These are phyloP conservation scores for Gracilariopsis chorda DNA, from an alignment of 23 red algal species.

Conservation along the genomic window DNA sequence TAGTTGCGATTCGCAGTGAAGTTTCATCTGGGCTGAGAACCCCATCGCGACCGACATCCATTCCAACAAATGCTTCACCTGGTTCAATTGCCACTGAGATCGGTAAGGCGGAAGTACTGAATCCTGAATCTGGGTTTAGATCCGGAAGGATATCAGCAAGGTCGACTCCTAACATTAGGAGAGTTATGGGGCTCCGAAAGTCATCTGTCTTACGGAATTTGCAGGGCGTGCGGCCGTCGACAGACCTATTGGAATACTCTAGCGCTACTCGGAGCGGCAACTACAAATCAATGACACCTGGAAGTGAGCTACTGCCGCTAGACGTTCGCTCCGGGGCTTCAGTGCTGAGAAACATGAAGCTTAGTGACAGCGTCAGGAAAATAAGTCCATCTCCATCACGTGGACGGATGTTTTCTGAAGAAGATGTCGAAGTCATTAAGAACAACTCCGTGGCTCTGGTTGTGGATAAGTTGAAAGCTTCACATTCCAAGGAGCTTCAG, in stretches of 20 bases:
- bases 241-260: not conserved
- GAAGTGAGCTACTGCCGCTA: not conserved
- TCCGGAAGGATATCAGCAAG: not conserved
- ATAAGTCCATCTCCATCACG: not conserved
- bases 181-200: not conserved
- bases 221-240: too few species aligned
- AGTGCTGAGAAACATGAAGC: constrained; percentile 34
- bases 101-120: too few species aligned
- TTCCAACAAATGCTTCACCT: not conserved
- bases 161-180: not conserved
- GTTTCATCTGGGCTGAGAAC: not conserved
- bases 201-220: not conserved
- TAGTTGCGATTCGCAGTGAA: not conserved
- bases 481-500: constrained; percentile 9
- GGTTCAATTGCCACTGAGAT: not conserved
- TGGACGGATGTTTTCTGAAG: constrained; percentile 36
- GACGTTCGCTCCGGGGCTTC: not conserved
- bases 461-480: constrained; percentile 1
- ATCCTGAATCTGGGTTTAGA: not conserved
- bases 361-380: constrained; percentile 16
- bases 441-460: not conserved
- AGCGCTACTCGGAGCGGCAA: not conserved
- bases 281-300: not conserved
- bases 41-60: not conserved
- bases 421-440: constrained; percentile 34